Conservation (phyloP, 208 protist species). For the Trypanosoma conorhini region DNA sequence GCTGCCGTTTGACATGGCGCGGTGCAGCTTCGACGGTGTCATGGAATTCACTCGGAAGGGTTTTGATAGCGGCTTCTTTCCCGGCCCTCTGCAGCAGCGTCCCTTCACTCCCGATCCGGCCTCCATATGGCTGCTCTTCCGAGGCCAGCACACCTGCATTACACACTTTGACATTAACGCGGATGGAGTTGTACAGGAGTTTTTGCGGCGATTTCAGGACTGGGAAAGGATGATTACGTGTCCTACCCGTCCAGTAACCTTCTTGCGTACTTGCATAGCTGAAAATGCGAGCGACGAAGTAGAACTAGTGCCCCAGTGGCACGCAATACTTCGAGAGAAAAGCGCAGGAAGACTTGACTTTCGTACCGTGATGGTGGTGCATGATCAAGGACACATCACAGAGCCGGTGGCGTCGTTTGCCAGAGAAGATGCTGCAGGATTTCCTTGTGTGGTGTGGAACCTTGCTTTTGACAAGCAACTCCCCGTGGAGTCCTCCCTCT, state of each 20-base stretch:
- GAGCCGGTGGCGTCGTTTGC: conserved; percentile 43
- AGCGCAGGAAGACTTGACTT: conserved; percentile 52
- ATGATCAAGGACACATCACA: conserved; percentile 65
- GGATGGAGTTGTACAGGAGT: conserved; percentile 40
- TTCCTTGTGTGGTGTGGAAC: conserved; percentile 38
- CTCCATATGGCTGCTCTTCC: conserved; percentile 75
- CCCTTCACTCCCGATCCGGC: conserved; percentile 61
- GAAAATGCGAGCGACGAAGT: conserved; percentile 67
- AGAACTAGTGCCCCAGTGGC: conserved; percentile 56
- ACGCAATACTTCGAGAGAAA: conserved; percentile 42
- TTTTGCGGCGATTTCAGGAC: conserved; percentile 49
- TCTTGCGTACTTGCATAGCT: conserved; percentile 73
- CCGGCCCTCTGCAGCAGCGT: conserved; percentile 13
- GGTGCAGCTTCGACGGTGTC: conserved; percentile 83
- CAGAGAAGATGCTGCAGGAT: conserved; percentile 23
- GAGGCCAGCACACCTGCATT: conserved; percentile 78
- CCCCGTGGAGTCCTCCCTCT: conserved; percentile 34
- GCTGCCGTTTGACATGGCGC: conserved; percentile 80
- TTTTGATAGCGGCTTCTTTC: conserved; percentile 45
- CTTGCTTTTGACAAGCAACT: conserved; percentile 28
- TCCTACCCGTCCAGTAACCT: conserved; percentile 45
- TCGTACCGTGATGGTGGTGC: conserved; percentile 71
- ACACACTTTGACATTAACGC: conserved; percentile 82
- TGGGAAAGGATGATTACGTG: conserved; percentile 56
- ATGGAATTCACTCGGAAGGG: conserved; percentile 54